These are phyloP conservation scores for Cynanchum wilfordii DNA, from an alignment of 257 asterid species.

Conservation along the genomic window DNA sequence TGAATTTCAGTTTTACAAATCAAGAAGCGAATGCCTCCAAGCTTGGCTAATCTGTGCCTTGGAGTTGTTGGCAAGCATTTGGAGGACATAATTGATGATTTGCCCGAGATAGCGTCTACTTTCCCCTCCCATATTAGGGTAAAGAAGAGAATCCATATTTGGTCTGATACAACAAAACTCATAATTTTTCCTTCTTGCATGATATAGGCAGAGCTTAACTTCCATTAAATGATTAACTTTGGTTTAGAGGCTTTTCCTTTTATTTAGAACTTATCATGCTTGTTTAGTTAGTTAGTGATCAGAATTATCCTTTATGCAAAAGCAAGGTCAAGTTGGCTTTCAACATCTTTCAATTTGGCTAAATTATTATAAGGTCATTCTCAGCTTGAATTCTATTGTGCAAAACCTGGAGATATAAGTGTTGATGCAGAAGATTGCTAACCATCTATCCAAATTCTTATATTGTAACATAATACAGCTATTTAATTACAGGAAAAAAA, in stretches of 20 bases:
- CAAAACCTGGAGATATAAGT: background rate
- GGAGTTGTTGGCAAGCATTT: slow-evolving; percentile 80
- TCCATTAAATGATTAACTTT: background rate
- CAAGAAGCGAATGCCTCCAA: slow-evolving; percentile 52
- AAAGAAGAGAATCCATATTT: slow-evolving; percentile 34
- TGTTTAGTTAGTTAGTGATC: background rate
- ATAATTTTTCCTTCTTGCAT: background rate
- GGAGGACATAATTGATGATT: slow-evolving; percentile 73
- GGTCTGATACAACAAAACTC: background rate
- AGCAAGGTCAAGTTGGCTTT: background rate
- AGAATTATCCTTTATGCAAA: background rate
- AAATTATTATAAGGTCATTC: background rate
- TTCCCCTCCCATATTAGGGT: slow-evolving; percentile 76
- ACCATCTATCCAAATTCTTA: background rate
- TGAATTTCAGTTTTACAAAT: slow-evolving; percentile 37
- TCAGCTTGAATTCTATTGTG: background rate
- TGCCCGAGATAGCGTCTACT: slow-evolving; percentile 50
- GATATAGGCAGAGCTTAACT: background rate
- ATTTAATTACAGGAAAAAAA: background rate
- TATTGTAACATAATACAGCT: background rate
- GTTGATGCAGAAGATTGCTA: background rate
- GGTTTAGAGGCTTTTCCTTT: background rate
- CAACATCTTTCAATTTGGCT: background rate
- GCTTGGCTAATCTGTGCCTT: slow-evolving; percentile 74
- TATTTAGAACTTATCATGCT: background rate